phyloP scores from a whole-genome alignment of 192 early-diverging fungal genomes.

The Coemansia sp. region DNA sequence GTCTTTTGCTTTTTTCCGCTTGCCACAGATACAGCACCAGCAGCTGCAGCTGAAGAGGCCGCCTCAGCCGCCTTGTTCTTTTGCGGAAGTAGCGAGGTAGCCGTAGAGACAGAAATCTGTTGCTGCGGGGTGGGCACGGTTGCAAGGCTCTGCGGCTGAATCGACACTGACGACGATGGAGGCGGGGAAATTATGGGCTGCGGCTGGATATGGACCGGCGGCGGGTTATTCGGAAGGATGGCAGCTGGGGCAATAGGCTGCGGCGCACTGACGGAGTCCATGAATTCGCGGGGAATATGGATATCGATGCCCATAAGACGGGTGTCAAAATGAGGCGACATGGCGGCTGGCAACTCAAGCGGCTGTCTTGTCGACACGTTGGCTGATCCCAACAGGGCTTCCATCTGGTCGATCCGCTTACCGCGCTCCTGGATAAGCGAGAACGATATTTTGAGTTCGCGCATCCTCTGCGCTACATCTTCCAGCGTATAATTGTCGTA shows the following conservation, averaged over 20 bases:
- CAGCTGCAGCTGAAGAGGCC: background rate
- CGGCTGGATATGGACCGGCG: conserved; percentile 36
- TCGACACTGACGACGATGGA: background rate
- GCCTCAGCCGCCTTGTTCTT: conserved; percentile 32
- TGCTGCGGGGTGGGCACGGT: background rate
- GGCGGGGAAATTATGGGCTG: conserved; percentile 3
- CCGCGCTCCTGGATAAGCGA: conserved; percentile 52
- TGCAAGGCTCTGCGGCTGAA: background rate
- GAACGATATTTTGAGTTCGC: conserved; percentile 51
- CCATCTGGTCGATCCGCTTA: conserved; percentile 39
- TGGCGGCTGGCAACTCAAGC: conserved; percentile 34
- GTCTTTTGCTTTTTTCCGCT: conserved; percentile 25
- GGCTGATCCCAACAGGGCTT: conserved; percentile 34
- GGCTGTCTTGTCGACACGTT: conserved; percentile 35
- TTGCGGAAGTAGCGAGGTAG: conserved; percentile 25
- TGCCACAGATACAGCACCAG: background rate
- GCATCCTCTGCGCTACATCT: conserved; percentile 47
- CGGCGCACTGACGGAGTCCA: conserved; percentile 3
- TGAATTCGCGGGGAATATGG: conserved; percentile 32
- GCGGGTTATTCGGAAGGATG: background rate
- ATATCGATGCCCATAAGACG: conserved; percentile 44
- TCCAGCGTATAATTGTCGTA: conserved; percentile 47
- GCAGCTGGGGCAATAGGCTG: conserved; percentile 18
- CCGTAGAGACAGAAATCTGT: background rate
- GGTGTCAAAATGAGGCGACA: conserved; percentile 46